Evolutionary conservation across 148 eudicot species (phyloP), one percentile per base, ranked within the genome.

Genomic region (Amaranthus palmeri): DNA sequence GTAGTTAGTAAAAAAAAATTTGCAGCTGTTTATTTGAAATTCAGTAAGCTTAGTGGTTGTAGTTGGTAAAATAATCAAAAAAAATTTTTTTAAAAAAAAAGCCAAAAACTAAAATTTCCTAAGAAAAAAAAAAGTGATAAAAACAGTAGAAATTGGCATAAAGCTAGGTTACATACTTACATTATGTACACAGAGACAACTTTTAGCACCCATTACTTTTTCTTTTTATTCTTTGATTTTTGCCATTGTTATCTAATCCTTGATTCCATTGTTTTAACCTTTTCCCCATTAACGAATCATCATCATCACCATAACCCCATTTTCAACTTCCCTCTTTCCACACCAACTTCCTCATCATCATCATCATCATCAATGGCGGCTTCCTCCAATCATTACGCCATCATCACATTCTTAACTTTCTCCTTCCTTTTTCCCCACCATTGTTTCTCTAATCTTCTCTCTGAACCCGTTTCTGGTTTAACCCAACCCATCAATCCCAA

Each of bases 381-480:
- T 25, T 25, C 10, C 25, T 41, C 4, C 25, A 18, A 36, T 36
- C 36, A 46, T 7, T 1, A 8, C 9, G 7, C 11, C 62, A 41
- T 42, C 4, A 44, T 42, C 47, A 47, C 53, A 46, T 11, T 72
- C 41, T 2, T 52, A 3, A 0, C 46, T 8, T 48, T 72, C 2
- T 7, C 67, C 5, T 3, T 40, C 47, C 47, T 18, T 11, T 7
- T 45, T 1, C n/a, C 51, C 48, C 5, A 0, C 49, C 62, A 41
- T 8, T 8, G 80, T 15, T 36, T 67, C 25, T 85, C 88, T 76
- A 82, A 80, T 57, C 65, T 90, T 1, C 85, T 92, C n/a, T 72
- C 90, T 43, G 88, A 89, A 73, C 90, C 95, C 65, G 95, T 86
- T 10, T 42, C 65, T 43, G 85, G 81, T 62, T 87, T 90, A 59